Evolutionary conservation across 352 stramenopile species (phyloP).

Genomic region (Peronospora farinosa): DNA sequence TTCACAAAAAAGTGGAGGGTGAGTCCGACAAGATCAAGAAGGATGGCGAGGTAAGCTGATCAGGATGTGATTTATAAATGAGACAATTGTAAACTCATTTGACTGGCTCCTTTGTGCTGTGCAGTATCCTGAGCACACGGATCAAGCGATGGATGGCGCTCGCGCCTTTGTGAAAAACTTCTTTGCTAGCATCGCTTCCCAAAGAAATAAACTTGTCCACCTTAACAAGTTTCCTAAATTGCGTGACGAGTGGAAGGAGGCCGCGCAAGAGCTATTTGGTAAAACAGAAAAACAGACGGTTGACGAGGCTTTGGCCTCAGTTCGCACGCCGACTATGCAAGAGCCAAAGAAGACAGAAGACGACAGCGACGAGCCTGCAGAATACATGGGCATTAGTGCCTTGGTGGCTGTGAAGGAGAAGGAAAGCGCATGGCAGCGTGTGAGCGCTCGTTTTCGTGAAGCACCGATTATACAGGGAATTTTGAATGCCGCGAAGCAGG

Average conservation of each 20-base stretch:
- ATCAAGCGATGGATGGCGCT: slow-evolving; percentile 32
- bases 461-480: slow-evolving; percentile 93
- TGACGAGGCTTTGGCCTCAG: slow-evolving; percentile 68
- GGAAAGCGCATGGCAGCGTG: slow-evolving; percentile 91
- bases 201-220: slow-evolving; percentile 62
- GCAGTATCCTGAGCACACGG: slow-evolving; percentile 25
- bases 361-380: slow-evolving; percentile 35
- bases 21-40: slow-evolving; percentile 11
- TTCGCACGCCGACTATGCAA: slow-evolving; percentile 43
- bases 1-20: slow-evolving; percentile 6
- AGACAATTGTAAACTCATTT: neutral
- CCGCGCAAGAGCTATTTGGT: slow-evolving; percentile 74
- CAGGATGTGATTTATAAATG: neutral
- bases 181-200: slow-evolving; percentile 38
- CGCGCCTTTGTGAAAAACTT: slow-evolving; percentile 56
- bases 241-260: slow-evolving; percentile 65
- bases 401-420: slow-evolving; percentile 89
- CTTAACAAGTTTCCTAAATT: slow-evolving; percentile 36
- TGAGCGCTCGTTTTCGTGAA: slow-evolving; percentile 90
- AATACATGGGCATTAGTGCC: slow-evolving; percentile 69
- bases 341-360: slow-evolving; percentile 31
- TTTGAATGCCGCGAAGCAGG: slow-evolving; percentile 73
- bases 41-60: slow-evolving; percentile 17
- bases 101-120: slow-evolving; percentile 2
- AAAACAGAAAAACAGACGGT: slow-evolving; percentile 63